Conservation (phyloP, 306 rosid species). For the Mimosa pudica region DNA sequence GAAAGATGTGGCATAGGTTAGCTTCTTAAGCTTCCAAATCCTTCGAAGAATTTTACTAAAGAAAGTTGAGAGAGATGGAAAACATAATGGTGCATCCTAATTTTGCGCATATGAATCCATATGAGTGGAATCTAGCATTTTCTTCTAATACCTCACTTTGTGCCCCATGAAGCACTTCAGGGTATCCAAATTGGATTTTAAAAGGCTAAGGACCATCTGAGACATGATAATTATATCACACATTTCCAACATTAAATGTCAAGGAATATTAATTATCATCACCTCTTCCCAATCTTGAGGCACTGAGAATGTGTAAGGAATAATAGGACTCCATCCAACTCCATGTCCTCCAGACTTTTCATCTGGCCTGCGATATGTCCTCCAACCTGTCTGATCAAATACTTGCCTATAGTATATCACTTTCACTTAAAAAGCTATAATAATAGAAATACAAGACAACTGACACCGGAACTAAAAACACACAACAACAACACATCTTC, state of each 20-base stretch:
- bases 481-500: slow-evolving; percentile 2
- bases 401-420: slow-evolving; percentile 39
- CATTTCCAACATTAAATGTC: slow-evolving; percentile 8
- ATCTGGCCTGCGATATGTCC: slow-evolving; percentile 97
- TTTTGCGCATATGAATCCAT: not conserved
- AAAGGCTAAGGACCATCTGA: slow-evolving; percentile 14
- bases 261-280: slow-evolving; percentile 36
- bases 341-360: slow-evolving; percentile 99
- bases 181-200: not conserved
- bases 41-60: not conserved
- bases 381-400: slow-evolving; percentile 98
- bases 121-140: not conserved
- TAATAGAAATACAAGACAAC: not conserved
- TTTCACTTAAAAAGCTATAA: slow-evolving; percentile 32
- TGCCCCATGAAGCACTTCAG: not conserved
- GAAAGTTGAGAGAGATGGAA: not conserved
- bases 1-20: slow-evolving; percentile 8
- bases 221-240: slow-evolving; percentile 12
- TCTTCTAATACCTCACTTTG: not conserved
- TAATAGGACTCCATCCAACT: slow-evolving; percentile 99
- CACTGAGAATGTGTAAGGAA: slow-evolving; percentile 81
- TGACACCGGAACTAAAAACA: slow-evolving; percentile 5
- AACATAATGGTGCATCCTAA: not conserved
- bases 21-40: not conserved
- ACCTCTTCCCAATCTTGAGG: slow-evolving; percentile 98